Evolutionary conservation across 768 basidiomycete genomes (phyloP).

Genomic region (Holtermanniella nyarrowii): DNA sequence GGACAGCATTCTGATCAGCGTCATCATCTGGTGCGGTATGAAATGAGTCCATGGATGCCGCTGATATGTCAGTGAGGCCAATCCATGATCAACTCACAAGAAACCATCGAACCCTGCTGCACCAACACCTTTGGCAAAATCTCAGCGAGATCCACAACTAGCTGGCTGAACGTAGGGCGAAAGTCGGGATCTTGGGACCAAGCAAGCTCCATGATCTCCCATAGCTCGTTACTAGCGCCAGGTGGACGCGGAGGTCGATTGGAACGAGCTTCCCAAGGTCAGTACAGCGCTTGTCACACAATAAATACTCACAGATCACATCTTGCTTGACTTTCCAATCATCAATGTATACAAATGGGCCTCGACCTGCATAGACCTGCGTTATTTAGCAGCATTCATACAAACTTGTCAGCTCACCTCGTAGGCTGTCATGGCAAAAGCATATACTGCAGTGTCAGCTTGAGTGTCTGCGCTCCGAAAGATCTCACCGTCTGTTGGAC

Average conservation of each 20-base stretch:
- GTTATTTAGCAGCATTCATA: conserved; percentile 45
- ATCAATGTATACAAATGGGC: conserved; percentile 20
- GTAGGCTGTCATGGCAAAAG: conserved; percentile 58
- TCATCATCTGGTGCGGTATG: too few relatives aligned
- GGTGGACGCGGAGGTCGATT: conserved; percentile 14
- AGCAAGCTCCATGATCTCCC: conserved; percentile 12
- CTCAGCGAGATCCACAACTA: conserved; percentile 8
- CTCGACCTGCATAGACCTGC: conserved; percentile 7
- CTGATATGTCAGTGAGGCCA: not conserved
- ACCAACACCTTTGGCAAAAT: conserved; percentile 7
- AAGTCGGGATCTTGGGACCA: conserved; percentile 18
- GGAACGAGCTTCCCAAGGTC: not conserved
- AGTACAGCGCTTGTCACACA: not conserved
- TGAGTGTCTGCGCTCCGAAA: conserved; percentile 40
- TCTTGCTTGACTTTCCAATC: conserved; percentile 46
- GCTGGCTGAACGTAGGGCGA: conserved; percentile 16
- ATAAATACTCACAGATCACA: conserved; percentile 13
- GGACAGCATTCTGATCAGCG: not conserved
- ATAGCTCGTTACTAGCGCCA: conserved; percentile 9
- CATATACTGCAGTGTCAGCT: conserved; percentile 56
- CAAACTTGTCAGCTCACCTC: conserved; percentile 53
- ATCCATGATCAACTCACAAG: not conserved
- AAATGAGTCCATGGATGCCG: too few relatives aligned
- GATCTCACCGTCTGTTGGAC: conserved; percentile 1
- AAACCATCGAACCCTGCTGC: not conserved